Percentiles rank a stretch among this genome's conserved stretches.
Evolutionary conservation across 371 early-diverging fungal species (phyloP).

Genomic region (Haplosporangium sp.): DNA sequence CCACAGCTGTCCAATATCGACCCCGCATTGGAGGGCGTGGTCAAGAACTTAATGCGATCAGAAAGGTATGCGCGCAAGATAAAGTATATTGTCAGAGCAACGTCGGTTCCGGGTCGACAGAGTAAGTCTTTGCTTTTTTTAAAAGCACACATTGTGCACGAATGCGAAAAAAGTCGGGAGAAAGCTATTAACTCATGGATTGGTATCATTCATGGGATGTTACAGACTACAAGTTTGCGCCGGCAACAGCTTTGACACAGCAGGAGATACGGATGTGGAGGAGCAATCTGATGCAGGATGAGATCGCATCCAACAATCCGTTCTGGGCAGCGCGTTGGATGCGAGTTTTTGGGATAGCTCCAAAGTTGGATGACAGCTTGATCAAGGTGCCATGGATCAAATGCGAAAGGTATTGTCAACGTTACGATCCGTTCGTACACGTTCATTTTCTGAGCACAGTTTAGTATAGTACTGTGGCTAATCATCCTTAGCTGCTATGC

Average conservation of each 20-base stretch:
- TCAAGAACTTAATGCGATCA: slow-evolving; percentile 46
- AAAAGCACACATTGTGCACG: neutral
- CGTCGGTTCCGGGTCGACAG: slow-evolving; percentile 50
- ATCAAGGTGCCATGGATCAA: slow-evolving; percentile 54
- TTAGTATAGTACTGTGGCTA: too few species aligned
- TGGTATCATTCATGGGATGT: neutral
- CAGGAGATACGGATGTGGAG: slow-evolving; percentile 45
- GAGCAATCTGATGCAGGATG: slow-evolving; percentile 47
- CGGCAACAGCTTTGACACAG: slow-evolving; percentile 36
- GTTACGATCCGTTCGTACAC: too few species aligned
- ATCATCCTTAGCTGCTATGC: neutral
- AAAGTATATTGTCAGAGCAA: slow-evolving; percentile 41
- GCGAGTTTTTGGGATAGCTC: slow-evolving; percentile 49
- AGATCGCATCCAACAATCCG: slow-evolving; percentile 46
- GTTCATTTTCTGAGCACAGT: too few species aligned
- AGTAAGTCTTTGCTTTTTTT: slow-evolving; percentile 18
- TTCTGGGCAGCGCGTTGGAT: slow-evolving; percentile 55
- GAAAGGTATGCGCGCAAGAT: slow-evolving; percentile 54
- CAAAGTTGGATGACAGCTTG: slow-evolving; percentile 47
- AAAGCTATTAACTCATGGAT: neutral
- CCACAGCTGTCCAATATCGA: slow-evolving; percentile 37
- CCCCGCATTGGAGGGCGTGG: slow-evolving; percentile 33
- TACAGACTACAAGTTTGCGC: slow-evolving; percentile 49
- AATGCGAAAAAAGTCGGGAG: neutral
- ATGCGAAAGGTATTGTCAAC: slow-evolving; percentile 36